These are phyloP conservation scores for Hondaea fermentalgiana DNA, from an alignment of 108 stramenopile species.

Conservation along the genomic window DNA sequence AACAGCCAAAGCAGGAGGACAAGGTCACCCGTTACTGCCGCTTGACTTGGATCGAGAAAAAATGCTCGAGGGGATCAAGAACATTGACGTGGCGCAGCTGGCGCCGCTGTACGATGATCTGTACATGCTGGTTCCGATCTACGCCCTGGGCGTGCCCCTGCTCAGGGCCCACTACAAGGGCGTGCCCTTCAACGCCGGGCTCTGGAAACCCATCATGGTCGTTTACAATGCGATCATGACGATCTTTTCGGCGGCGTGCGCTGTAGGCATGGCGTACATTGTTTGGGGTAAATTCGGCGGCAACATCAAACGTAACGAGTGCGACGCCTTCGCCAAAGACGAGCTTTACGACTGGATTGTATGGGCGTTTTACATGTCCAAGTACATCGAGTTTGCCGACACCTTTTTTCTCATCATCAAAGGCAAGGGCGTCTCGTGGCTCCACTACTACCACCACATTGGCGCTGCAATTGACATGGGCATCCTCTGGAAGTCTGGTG, in stretches of 20 bases:
- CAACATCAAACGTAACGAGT: not conserved
- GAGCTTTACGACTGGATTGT: not conserved
- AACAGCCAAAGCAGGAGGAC: too few relatives aligned
- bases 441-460: not conserved
- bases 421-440: not conserved
- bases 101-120: not conserved
- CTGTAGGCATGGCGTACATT: not conserved
- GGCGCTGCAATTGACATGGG: slow-evolving; percentile 10
- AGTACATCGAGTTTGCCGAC: slow-evolving; percentile 8
- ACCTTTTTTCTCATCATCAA: not conserved
- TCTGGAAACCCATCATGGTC: not conserved
- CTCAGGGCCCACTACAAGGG: not conserved
- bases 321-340: not conserved
- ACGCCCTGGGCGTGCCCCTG: not conserved
- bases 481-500: not conserved
- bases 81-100: not conserved
- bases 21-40: too few relatives aligned
- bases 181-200: not conserved
- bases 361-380: not conserved
- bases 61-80: not conserved
- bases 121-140: not conserved
- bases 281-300: not conserved
- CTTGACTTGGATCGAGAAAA: not conserved
- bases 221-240: not conserved
- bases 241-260: not conserved